phyloP scores from a whole-genome alignment of 331 rosid species.

The Stylosanthes scabra region DNA sequence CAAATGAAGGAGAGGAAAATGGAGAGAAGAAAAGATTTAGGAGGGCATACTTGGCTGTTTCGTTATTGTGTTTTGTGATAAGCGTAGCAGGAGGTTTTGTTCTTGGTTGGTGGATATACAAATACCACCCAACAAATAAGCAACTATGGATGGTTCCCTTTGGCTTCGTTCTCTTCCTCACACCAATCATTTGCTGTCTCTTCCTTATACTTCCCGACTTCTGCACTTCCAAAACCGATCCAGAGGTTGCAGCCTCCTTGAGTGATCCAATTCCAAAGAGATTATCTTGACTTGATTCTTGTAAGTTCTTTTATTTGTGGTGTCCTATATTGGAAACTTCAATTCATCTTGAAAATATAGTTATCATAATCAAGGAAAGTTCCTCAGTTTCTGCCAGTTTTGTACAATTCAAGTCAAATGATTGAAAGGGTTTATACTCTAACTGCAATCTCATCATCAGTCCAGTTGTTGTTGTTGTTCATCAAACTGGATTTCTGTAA shows the following conservation, averaged over 20 bases:
- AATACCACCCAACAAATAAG: conserved; percentile 51
- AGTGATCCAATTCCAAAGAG: conserved; percentile 37
- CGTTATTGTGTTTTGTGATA: conserved; percentile 43
- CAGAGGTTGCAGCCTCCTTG: not conserved
- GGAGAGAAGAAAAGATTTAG: conserved; percentile 22
- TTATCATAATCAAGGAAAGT: not conserved
- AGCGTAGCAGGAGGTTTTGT: conserved; percentile 57
- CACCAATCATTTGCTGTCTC: conserved; percentile 61
- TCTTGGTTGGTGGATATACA: conserved; percentile 73
- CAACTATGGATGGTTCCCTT: conserved; percentile 95
- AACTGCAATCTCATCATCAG: not conserved
- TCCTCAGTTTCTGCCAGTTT: not conserved
- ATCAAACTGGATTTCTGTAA: conserved; percentile 12
- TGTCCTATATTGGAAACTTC: conserved; percentile 3
- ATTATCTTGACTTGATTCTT: conserved; percentile 12
- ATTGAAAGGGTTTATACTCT: not conserved
- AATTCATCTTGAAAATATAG: too few relatives aligned
- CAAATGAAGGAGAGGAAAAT: conserved; percentile 40
- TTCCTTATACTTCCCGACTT: conserved; percentile 49
- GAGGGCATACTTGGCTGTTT: conserved; percentile 20
- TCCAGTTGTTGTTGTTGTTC: not conserved
- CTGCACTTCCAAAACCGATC: conserved; percentile 19
- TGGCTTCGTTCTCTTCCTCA: conserved; percentile 66
- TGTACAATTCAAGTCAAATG: not conserved
- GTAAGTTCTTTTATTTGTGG: not conserved